Evolutionary conservation across 192 early-diverging fungal species (phyloP).

Genomic region (Glomus cerebriforme): DNA sequence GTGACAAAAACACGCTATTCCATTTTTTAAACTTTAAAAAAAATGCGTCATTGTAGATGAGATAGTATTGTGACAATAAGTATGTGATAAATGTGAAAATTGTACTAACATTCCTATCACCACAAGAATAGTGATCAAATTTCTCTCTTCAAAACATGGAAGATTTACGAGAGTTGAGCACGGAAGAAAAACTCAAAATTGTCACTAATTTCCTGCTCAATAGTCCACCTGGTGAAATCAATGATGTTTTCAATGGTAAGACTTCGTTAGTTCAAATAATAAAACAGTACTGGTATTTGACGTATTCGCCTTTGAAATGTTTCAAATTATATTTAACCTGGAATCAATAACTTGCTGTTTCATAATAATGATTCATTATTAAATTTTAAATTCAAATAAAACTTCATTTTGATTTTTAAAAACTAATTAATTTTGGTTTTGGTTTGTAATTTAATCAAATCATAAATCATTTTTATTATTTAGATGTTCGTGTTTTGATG

Average conservation of each 20-base stretch:
- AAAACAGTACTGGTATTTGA: too few relatives aligned
- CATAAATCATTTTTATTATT: not conserved
- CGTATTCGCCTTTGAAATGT: not conserved
- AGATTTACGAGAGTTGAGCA: not conserved
- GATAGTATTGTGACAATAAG: too few relatives aligned
- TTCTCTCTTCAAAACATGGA: not conserved
- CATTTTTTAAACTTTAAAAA: too few relatives aligned
- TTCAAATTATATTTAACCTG: not conserved
- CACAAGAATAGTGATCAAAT: too few relatives aligned
- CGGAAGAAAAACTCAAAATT: slow-evolving; percentile 72
- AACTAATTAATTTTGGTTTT: not conserved
- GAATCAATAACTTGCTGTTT: not conserved
- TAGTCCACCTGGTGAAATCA: slow-evolving; percentile 96
- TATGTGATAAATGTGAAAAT: too few relatives aligned
- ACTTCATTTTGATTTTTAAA: too few relatives aligned
- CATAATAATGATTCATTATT: too few relatives aligned
- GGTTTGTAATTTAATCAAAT: slow-evolving; percentile 9
- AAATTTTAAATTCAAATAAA: too few relatives aligned
- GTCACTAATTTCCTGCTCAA: slow-evolving; percentile 76
- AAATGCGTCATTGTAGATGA: too few relatives aligned
- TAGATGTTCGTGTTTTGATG: slow-evolving; percentile 88
- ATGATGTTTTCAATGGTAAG: slow-evolving; percentile 94
- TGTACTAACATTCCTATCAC: too few relatives aligned
- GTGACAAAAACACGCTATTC: too few relatives aligned
- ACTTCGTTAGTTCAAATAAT: not conserved